Base-by-base conservation (phyloP, 768 basidiomycete genomes). In the Podaxis carcinomalis region DNA sequence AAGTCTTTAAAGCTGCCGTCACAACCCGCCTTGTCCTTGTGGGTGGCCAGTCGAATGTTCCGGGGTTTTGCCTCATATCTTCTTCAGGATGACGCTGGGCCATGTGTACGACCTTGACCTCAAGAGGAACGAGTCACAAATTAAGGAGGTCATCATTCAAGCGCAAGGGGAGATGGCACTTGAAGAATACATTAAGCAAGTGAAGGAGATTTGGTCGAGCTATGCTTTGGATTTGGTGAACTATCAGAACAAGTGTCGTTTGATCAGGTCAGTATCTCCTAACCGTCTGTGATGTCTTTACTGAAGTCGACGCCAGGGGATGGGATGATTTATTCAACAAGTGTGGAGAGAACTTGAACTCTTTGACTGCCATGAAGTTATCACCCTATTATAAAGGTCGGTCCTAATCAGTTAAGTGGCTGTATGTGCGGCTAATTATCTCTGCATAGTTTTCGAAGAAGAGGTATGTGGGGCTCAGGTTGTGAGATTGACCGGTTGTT, bases 141-240 rank as follows among this genome's bases (percentile, higher is more conserved):
- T 99, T 76, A 95, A 93, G 70, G 96, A 97, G 65, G 92, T 97
- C 62, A 95, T 98, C 67, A 79, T 93, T 39, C 97, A 98, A 76
- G 97, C 97, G 14, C 95, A 97, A 70, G 97, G 97, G 75, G 97
- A 99, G 89, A 92, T 95, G 92, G 93, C 93, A 13, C 82, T 96
- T 25, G 95, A 97, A 72, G 94, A 95, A 70, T 97, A 95, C 72
- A 89, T 97, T 72, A 90, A 90, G 61, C 92, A 96, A 74, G 97
- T 99, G 69, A 94, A 94, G 72, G 97, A 98, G 75, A 92, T 84
- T 1, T 99, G 97, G 97, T 90, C 92, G 0, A 94, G 84, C 68
- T 98, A 98, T 70, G 92, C 94, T 1, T 81, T 99, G 54, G 97
- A 98, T 67, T 80, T 99, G 49, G 92, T 98, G 67, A 96, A 98